phyloP scores from a whole-genome alignment of 345 rosid genomes.

The Lumnitzera littorea region DNA sequence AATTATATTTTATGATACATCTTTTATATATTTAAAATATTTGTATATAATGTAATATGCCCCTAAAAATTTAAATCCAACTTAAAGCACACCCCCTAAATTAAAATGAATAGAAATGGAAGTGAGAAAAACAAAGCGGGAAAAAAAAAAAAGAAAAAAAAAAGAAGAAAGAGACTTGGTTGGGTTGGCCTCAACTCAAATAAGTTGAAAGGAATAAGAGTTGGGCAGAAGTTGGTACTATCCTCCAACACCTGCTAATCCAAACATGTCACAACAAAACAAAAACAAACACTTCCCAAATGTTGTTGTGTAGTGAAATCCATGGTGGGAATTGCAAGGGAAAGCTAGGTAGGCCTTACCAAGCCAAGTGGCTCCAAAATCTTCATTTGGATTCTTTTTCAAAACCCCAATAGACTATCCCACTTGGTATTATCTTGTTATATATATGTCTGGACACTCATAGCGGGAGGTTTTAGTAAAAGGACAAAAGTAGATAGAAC shows the following conservation, averaged over 20 bases:
- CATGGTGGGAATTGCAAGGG: constrained; percentile 35
- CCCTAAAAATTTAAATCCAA: no score
- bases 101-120: neutral
- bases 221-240: constrained; percentile 36
- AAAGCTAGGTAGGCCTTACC: constrained; percentile 20
- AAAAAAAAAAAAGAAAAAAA: no score
- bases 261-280: constrained; percentile 47
- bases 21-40: no score
- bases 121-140: no score
- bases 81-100: no score
- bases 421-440: constrained; percentile 8
- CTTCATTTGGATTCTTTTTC: constrained; percentile 24
- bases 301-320: constrained; percentile 39
- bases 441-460: neutral
- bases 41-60: no score
- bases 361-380: constrained; percentile 25
- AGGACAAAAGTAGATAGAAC: constrained; percentile 10
- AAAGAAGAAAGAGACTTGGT: no score
- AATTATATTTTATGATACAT: no score
- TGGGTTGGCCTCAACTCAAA: no score
- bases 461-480: constrained; percentile 2
- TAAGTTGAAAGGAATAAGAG: constrained; percentile 31
- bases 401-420: neutral
- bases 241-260: constrained; percentile 19
- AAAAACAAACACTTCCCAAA: constrained; percentile 26